Percentiles rank a stretch among this genome's conserved stretches.
Evolutionary conservation across 2,329 filamentous ascomycete species (phyloP).

Genomic region (Fusarium sp.): DNA sequence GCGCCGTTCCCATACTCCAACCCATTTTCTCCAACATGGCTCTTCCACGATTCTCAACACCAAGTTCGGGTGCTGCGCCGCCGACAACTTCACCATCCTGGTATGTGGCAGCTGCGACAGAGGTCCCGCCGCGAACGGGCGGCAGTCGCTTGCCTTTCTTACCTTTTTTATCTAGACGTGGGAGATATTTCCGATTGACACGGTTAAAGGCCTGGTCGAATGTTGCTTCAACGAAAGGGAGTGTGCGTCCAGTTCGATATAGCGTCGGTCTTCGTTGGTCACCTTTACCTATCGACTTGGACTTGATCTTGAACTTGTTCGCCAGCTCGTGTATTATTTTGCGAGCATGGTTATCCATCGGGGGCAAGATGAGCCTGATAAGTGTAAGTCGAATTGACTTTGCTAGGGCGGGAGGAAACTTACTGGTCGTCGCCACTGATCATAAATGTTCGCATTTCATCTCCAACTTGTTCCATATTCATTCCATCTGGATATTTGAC

Average conservation of each 20-base stretch:
- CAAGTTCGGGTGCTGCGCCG: conserved; percentile 84
- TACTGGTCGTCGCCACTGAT: conserved; percentile 71
- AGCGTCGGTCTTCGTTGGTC: conserved; percentile 80
- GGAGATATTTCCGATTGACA: conserved; percentile 65
- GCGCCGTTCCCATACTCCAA: conserved; percentile 86
- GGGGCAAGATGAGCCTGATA: conserved; percentile 76
- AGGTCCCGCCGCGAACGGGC: conserved; percentile 43
- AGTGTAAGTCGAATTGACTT: conserved; percentile 16
- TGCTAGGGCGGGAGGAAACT: conserved; percentile 37
- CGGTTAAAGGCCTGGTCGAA: conserved; percentile 55
- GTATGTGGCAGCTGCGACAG: conserved; percentile 59
- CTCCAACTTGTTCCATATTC: conserved; percentile 74
- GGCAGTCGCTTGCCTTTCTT: conserved; percentile 48
- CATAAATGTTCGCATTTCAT: conserved; percentile 79
- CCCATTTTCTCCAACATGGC: conserved; percentile 97
- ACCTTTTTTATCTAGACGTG: conserved; percentile 59
- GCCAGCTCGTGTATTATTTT: conserved; percentile 85
- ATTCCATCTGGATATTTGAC: conserved; percentile 80
- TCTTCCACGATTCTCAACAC: conserved; percentile 82
- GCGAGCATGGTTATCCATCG: conserved; percentile 83
- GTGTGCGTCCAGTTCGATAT: conserved; percentile 77
- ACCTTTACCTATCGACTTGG: conserved; percentile 82
- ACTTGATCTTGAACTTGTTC: conserved; percentile 79
- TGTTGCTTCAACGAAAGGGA: conserved; percentile 66
- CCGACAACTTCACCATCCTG: conserved; percentile 91